Evolutionary conservation across 2,329 filamentous ascomycete genomes (phyloP).

Genomic region (Clarireedia sp.): DNA sequence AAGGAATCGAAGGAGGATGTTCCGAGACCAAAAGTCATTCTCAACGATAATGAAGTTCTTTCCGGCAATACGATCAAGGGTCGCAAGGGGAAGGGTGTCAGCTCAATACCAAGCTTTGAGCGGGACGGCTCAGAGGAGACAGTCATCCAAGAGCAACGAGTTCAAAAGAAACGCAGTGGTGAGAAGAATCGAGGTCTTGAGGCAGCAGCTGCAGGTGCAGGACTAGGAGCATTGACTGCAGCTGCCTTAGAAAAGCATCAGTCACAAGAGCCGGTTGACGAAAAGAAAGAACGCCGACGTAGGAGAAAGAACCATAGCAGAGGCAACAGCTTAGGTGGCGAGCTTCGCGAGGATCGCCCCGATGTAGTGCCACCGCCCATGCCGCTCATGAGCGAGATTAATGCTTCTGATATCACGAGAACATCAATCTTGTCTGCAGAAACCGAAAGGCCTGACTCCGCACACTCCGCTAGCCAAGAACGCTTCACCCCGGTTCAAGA

Average conservation of each 20-base stretch:
- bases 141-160: constrained; percentile 41
- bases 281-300: constrained; percentile 34
- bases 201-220: constrained; percentile 28
- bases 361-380: constrained; percentile 61
- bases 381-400: constrained; percentile 80
- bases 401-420: constrained; percentile 78
- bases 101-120: constrained; percentile 30
- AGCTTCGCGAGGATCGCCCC: constrained; percentile 37
- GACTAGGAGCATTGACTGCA: constrained; percentile 49
- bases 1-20: constrained; percentile 40
- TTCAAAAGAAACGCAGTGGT: constrained; percentile 27
- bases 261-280: constrained; percentile 49
- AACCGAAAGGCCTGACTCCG: constrained; percentile 62
- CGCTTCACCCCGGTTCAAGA: constrained; percentile 50
- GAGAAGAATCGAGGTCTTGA: constrained; percentile 23
- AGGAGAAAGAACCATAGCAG: constrained; percentile 41
- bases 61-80: constrained; percentile 45
- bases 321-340: constrained; percentile 35
- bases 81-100: constrained; percentile 44
- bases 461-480: constrained; percentile 46
- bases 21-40: constrained; percentile 49
- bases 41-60: constrained; percentile 49
- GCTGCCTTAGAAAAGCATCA: constrained; percentile 57
- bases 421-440: constrained; percentile 79
- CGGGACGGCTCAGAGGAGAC: constrained; percentile 40